These are phyloP conservation scores for Globisporangium nunn DNA, from an alignment of 352 stramenopile species.

Conservation along the genomic window DNA sequence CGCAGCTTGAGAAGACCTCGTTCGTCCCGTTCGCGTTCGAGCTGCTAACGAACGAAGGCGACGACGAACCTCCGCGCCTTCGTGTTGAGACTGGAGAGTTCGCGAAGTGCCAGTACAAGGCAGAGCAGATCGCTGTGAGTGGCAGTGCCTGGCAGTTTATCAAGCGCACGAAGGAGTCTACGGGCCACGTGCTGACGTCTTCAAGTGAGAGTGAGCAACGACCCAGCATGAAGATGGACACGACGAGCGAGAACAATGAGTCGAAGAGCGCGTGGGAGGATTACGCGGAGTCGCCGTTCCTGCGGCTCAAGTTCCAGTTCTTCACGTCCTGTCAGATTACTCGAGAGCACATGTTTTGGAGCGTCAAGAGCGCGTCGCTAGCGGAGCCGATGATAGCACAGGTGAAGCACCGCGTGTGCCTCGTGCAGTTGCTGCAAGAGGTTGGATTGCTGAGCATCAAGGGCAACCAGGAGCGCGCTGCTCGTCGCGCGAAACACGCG, in stretches of 20 bases:
- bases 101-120: slow-evolving; percentile 64
- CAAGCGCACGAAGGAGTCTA: slow-evolving; percentile 21
- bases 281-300: slow-evolving; percentile 65
- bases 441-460: slow-evolving; percentile 34
- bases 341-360: slow-evolving; percentile 65
- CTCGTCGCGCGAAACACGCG: not conserved
- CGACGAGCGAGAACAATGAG: not conserved
- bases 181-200: slow-evolving; percentile 9
- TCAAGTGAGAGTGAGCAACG: not conserved
- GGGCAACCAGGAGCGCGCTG: slow-evolving; percentile 2
- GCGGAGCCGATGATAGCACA: slow-evolving; percentile 51
- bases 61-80: slow-evolving; percentile 29
- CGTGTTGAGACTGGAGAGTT: slow-evolving; percentile 57
- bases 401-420: slow-evolving; percentile 52
- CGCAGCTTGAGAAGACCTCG: slow-evolving; percentile 23
- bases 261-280: slow-evolving; percentile 33
- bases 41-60: slow-evolving; percentile 34
- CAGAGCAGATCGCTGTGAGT: slow-evolving; percentile 39
- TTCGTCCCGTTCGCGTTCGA: slow-evolving; percentile 49
- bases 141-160: slow-evolving; percentile 48
- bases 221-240: not conserved
- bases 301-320: slow-evolving; percentile 59
- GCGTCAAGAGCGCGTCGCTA: slow-evolving; percentile 54
- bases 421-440: slow-evolving; percentile 59
- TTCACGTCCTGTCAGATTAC: slow-evolving; percentile 74